Evolutionary conservation across 352 stramenopile genomes (phyloP).

Genomic region (Globisporangium rhizosaccharum): DNA sequence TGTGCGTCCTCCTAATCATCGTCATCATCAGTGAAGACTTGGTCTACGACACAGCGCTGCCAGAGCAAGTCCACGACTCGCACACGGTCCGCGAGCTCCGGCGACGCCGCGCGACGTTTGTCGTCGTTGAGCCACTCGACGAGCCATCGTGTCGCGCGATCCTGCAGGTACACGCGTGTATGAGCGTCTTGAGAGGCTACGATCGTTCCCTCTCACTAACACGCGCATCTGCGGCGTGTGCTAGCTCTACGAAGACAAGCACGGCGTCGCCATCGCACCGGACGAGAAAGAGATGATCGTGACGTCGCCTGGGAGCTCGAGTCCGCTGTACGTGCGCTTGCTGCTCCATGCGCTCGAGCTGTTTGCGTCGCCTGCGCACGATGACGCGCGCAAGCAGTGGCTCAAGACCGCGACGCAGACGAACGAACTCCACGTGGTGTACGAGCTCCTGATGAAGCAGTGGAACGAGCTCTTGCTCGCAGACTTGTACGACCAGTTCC

Average conservation of each 20-base stretch:
- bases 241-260: constrained; percentile 36
- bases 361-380: constrained; percentile 24
- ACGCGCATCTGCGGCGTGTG: neutral
- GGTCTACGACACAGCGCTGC: constrained; percentile 54
- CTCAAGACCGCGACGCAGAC: constrained; percentile 30
- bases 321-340: constrained; percentile 57
- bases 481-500: constrained; percentile 37
- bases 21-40: constrained; percentile 38
- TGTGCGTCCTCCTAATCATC: neutral
- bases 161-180: constrained; percentile 27
- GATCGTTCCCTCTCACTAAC: neutral
- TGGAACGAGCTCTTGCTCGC: constrained; percentile 69
- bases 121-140: constrained; percentile 68
- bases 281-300: constrained; percentile 47
- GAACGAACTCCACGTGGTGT: constrained; percentile 45
- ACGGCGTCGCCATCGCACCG: constrained; percentile 13
- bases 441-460: constrained; percentile 65
- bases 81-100: constrained; percentile 72
- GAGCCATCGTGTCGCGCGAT: constrained; percentile 57
- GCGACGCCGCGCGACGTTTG: constrained; percentile 48
- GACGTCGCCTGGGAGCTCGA: constrained; percentile 48
- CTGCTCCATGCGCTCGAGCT: constrained; percentile 57
- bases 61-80: constrained; percentile 39
- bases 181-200: neutral
- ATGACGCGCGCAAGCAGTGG: constrained; percentile 29